phyloP scores from a whole-genome alignment of 176 grass and related monocot genomes.

The Eremochloa ophiuroides region DNA sequence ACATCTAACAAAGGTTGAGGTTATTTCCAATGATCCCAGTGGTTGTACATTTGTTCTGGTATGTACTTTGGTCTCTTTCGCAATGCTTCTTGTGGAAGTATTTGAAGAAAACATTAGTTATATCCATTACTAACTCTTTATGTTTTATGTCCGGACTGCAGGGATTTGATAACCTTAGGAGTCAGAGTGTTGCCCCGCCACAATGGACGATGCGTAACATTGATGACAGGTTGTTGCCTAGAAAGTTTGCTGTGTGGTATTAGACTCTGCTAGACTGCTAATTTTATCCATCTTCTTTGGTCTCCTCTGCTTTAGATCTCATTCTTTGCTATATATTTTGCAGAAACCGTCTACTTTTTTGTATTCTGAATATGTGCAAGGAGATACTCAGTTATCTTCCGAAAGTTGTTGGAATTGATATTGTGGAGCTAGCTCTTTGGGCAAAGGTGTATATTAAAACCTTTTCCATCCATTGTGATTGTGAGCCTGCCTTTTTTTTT shows the following conservation, averaged over 20 bases:
- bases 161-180: constrained; percentile 98
- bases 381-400: constrained; percentile 81
- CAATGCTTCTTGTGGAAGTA: constrained; percentile 27
- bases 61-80: constrained; percentile 31
- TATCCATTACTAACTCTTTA: constrained; percentile 27
- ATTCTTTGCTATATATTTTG: constrained; percentile 32
- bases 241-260: constrained; percentile 35
- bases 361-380: constrained; percentile 94
- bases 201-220: constrained; percentile 99
- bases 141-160: constrained; percentile 23
- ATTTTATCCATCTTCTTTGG: constrained; percentile 22
- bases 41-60: constrained; percentile 99
- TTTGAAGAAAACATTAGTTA: constrained; percentile 17
- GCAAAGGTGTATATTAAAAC: constrained; percentile 64
- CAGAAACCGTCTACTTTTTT: constrained; percentile 96
- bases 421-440: constrained; percentile 98
- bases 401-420: constrained; percentile 93
- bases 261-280: constrained; percentile 18
- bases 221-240: constrained; percentile 85
- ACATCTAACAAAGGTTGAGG: constrained; percentile 95
- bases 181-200: constrained; percentile 90
- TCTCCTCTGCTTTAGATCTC: not conserved
- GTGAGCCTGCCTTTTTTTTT: not conserved
- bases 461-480: constrained; percentile 2
- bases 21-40: constrained; percentile 92